Evolutionary conservation across 768 basidiomycete genomes (phyloP), one percentile per base, ranked within the genome.

Genomic region (Rubroboletus satanas): DNA sequence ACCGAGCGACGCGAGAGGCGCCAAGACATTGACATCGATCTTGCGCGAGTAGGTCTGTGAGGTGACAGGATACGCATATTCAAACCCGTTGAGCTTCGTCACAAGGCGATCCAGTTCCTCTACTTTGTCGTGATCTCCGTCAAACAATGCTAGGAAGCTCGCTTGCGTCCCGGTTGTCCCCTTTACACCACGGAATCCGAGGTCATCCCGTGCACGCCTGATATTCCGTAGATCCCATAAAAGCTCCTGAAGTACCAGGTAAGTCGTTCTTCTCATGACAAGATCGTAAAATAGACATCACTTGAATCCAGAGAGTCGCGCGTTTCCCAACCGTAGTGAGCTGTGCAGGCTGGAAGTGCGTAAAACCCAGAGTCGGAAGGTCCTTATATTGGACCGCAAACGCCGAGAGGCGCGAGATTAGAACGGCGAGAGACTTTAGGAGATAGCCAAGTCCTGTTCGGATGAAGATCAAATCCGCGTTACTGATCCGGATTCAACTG

Each of bases 151-250:
- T 52, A 98, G 77, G 77, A 98, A 99, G 62, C 90, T 93, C 4
- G 92, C 97, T 71, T 98, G 97, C 0, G 97, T 98, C 9, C 97
- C 97, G 0, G 97, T 99, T 0, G 97, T 98, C n/a, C 97, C 97
- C 73, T 99, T 99, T 49, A 96, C 97, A 44, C 97, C 97, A 51
- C 97, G 84, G 79, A 99, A 98, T 5, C 97, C 96, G 47, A 99
- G 73, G 70, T 98, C 96, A 58, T 91, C 86, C 23, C 92, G 77
- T 0, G 90, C 93, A 31, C 96, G 84, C 68, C 86, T 84, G 66
- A 99, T 79, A 71, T 98, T 98, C 18, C 96, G 80, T 55, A 99
- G 76, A 71, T 99, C 97, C 96, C 95, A 98, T 2, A 98, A 77
- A 3, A 99, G 80, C 66, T 99, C 97, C 84, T 91, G 59, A 10